phyloP scores from a whole-genome alignment of 176 grass and related monocot species.

The Thalia dealbata region DNA sequence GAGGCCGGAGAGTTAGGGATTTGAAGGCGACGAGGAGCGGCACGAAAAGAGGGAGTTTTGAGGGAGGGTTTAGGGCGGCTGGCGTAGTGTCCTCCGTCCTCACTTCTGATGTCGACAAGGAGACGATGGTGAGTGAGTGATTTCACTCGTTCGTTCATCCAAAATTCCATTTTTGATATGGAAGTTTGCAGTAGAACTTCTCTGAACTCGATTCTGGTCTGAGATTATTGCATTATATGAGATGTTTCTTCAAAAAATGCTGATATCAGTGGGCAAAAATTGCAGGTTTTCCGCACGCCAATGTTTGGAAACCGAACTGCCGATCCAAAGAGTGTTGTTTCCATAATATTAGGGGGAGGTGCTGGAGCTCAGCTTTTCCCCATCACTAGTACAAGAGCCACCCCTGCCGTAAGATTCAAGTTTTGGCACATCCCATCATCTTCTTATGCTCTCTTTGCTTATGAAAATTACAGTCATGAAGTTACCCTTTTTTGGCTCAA shows the following conservation, averaged over 20 bases:
- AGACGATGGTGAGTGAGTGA: conserved; percentile 3
- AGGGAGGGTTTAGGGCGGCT: not conserved
- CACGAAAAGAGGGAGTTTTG: not conserved
- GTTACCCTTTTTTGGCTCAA: too few relatives aligned
- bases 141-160: not conserved
- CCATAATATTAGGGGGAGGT: conserved; percentile 75
- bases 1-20: not conserved
- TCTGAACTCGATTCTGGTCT: not conserved
- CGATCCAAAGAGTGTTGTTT: conserved; percentile 48
- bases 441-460: too few relatives aligned
- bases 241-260: not conserved
- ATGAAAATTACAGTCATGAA: too few relatives aligned
- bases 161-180: too few relatives aligned
- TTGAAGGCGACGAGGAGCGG: not conserved
- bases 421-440: too few relatives aligned
- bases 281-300: conserved; percentile 8
- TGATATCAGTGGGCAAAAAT: not conserved
- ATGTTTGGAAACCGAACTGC: conserved; percentile 23
- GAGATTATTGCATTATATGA: not conserved
- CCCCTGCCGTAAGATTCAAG: conserved; percentile 55
- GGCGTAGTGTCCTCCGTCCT: conserved; percentile 10
- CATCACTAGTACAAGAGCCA: conserved; percentile 69
- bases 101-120: conserved; percentile 17
- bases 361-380: conserved; percentile 76
- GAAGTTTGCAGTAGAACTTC: too few relatives aligned